Percentiles rank a stretch among this genome's conserved stretches.
These are phyloP conservation scores for Pythium brachiatum DNA, from an alignment of 352 stramenopile genomes.

Conservation along the genomic window DNA sequence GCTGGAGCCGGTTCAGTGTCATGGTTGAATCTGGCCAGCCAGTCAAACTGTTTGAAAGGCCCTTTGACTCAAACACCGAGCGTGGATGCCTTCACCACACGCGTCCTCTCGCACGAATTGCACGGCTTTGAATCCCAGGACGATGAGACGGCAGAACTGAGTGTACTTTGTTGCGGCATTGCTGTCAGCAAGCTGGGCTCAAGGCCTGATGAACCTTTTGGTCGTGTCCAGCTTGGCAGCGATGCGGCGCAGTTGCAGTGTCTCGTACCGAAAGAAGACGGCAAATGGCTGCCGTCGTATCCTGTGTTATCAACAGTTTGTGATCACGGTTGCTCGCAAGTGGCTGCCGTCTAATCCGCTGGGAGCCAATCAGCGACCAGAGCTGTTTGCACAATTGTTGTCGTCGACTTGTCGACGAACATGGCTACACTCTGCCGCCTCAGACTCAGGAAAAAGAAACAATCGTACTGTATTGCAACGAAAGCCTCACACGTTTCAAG, in stretches of 20 bases:
- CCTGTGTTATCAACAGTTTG: too few relatives aligned
- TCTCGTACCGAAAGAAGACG: too few relatives aligned
- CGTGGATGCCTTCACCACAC: not conserved
- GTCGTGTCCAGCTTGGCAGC: too few relatives aligned
- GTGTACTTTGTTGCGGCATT: too few relatives aligned
- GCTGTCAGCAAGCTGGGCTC: too few relatives aligned
- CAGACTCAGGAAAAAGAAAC: not conserved
- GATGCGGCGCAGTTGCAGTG: too few relatives aligned
- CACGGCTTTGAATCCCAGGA: not conserved
- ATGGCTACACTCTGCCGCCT: not conserved
- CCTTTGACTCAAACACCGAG: not conserved
- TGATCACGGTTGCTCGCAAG: slow-evolving; percentile 5
- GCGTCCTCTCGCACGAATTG: not conserved
- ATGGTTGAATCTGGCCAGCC: not conserved
- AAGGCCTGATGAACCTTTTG: too few relatives aligned
- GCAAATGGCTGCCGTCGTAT: too few relatives aligned
- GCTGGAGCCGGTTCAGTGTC: not conserved
- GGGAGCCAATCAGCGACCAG: slow-evolving; percentile 8
- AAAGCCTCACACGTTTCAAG: too few relatives aligned
- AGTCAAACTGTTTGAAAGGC: too few relatives aligned
- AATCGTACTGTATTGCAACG: too few relatives aligned
- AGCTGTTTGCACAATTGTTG: not conserved
- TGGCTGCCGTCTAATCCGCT: slow-evolving; percentile 11
- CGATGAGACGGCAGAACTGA: not conserved
- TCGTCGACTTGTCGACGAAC: too few relatives aligned